phyloP scores from a whole-genome alignment of 805 yeast genomes.

The Saccharomycopsis fibuligera region DNA sequence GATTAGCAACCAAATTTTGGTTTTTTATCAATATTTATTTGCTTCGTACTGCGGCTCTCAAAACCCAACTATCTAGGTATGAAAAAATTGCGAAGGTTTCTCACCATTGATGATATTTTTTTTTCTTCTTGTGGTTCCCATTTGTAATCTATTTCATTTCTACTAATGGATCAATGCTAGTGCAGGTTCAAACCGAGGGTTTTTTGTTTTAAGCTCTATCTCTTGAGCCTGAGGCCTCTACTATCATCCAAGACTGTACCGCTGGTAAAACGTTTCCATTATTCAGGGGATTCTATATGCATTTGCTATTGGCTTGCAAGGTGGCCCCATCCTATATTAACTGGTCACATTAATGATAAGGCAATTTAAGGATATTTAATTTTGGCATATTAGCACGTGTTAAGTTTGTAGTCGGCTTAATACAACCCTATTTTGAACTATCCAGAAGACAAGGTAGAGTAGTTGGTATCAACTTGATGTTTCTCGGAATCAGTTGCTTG shows the following conservation, averaged over 20 bases:
- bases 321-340: constrained; percentile 66
- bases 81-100: constrained; percentile 77
- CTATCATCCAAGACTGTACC: constrained; percentile 60
- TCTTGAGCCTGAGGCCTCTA: constrained; percentile 64
- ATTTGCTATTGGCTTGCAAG: constrained; percentile 52
- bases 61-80: too few relatives aligned
- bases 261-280: constrained; percentile 31
- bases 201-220: constrained; percentile 59
- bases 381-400: constrained; percentile 79
- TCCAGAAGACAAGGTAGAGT: constrained; percentile 77
- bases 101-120: constrained; percentile 88
- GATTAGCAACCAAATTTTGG: too few relatives aligned
- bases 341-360: too few relatives aligned
- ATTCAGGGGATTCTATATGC: constrained; percentile 35
- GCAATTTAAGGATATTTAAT: too few relatives aligned
- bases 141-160: constrained; percentile 79
- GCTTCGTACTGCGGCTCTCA: too few relatives aligned
- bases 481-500: constrained; percentile 70
- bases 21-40: too few relatives aligned
- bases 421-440: constrained; percentile 87
- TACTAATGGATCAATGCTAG: constrained; percentile 63
- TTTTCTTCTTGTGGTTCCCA: constrained; percentile 87
- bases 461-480: constrained; percentile 81
- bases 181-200: constrained; percentile 82
- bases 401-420: constrained; percentile 64